Base-by-base conservation (phyloP, 441 rosid genomes). In the Gossypium trilobum region DNA sequence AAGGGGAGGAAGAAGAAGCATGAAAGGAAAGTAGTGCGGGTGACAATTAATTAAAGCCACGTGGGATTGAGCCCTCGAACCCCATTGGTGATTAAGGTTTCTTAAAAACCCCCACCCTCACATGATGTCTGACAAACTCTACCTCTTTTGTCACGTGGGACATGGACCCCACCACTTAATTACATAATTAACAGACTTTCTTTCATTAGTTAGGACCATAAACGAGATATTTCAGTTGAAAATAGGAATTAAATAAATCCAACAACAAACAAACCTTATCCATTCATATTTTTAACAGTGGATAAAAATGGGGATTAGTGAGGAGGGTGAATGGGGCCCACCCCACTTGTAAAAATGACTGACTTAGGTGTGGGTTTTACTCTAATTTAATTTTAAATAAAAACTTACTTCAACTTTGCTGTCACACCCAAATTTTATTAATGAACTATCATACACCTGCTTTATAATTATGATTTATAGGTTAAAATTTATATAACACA, bases 71-170 rank as follows among this genome's bases (percentile, higher is more conserved):
- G 77, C 78, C 52, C n/a, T 7, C 13, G 2, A 46, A 1, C 11
- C 9, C 66, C 3, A 29, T n/a, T 50, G 1, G 57, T 71, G 54
- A n/a, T 58, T 62, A 31, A 63, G 48, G 72, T 67, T 76, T 65
- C 60, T 4, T 27, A 59, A 23, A 5, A 50, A 20, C 14, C 5
- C 16, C 6, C 14, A 10, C 62, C 20, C 72, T 85, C 92, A 85
- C 92, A 82, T 83, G 90, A 74, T 78, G 52, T 81, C 87, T 81
- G 92, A 88, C 88, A 27, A 86, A 11, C 63, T 57, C 62, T 80
- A 56, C 80, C 74, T 19, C 81, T 85, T 73, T 67, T 76, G 78
- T 83, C 92, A 86, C 87, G 90, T 88, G 92, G 83, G 78, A 20
- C 8, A 4, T 54, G 76, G 83, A 31, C 85, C 86, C 31, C 31